Base-by-base conservation (phyloP, 2,329 filamentous ascomycete genomes). In the Monosporascus sp. region DNA sequence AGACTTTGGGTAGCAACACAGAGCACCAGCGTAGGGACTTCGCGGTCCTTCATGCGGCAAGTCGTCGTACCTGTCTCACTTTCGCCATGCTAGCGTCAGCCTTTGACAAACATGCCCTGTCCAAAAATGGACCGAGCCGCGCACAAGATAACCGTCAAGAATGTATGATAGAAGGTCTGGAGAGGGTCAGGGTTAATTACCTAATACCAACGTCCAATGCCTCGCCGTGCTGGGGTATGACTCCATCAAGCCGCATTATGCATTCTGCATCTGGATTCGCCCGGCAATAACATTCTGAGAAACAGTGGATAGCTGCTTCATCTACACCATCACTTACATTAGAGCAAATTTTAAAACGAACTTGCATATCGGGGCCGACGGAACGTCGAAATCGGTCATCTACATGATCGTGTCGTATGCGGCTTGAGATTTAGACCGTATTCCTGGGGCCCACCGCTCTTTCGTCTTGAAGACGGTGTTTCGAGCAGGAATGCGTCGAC, bases 1-100 rank as follows among this genome's bases (percentile, higher is more conserved):
- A 51, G 52, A 68, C 65, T 55, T 67, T 68, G 56, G 64, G 66
- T 66, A 65, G 57, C 62, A 59, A 64, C 49, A 60, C 54, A 51
- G 56, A 55, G 52, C 25, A 52, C 55, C 53, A 47, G 51, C 50
- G 56, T 55, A 44, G 48, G 49, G 53, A 6, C 52, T 48, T 52
- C 47, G 49, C 47, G 9, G 31, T 55, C 48, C 58, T 49, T 53
- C 45, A 53, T 55, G 55, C 49, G 38, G 37, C 9, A 50, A 55
- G 35, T 44, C 3, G 62, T 58, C 41, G 48, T 51, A 60, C 61
- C 45, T 43, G 52, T 61, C 48, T 49, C 37, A 61, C 56, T 35
- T 49, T 54, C 31, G 53, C 54, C 43, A 46, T 56, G 55, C 52
- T 55, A 57, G 53, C 54, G 52, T 31, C 50, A 58, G 53, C 57